These are phyloP conservation scores for Musa troglodytarum DNA, from an alignment of 176 grass and related monocot species.

Conservation along the genomic window DNA sequence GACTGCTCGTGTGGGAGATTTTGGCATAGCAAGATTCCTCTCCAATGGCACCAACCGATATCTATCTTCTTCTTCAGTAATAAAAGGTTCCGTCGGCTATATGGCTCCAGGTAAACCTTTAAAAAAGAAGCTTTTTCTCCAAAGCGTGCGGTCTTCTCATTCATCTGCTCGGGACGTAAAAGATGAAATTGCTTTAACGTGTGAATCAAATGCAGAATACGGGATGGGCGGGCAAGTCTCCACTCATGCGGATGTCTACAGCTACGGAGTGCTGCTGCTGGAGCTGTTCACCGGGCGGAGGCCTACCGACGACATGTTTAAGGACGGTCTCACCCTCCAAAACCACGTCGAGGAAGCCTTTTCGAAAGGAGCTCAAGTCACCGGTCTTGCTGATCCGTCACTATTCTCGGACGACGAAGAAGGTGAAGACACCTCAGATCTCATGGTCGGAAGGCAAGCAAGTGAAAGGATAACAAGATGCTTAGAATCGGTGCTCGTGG, in stretches of 20 bases:
- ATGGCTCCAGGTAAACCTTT: constrained; percentile 19
- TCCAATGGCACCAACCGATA: not conserved
- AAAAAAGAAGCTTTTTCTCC: not conserved
- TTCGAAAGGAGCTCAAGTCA: not conserved
- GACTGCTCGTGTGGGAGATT: constrained; percentile 20
- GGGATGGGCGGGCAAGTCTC: constrained; percentile 20
- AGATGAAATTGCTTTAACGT: not conserved
- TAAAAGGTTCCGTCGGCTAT: constrained; percentile 20
- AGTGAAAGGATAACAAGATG: not conserved
- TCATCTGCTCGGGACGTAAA: not conserved
- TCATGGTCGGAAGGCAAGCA: not conserved
- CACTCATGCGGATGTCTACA: constrained; percentile 15
- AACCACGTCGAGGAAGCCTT: not conserved
- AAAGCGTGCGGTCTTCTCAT: not conserved
- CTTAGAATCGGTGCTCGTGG: not conserved
- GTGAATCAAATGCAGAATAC: constrained; percentile 21
- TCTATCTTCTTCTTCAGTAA: not conserved
- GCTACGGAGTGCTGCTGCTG: constrained; percentile 13
- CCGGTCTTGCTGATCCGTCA: not conserved
- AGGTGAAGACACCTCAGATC: not conserved
- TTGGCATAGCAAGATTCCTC: constrained; percentile 17
- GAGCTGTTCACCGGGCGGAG: constrained; percentile 17
- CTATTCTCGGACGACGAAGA: not conserved
- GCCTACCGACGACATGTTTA: constrained; percentile 18
- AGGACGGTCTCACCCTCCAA: not conserved